Base-by-base conservation (phyloP, 352 stramenopile genomes). In the Blastocystis hominis region DNA sequence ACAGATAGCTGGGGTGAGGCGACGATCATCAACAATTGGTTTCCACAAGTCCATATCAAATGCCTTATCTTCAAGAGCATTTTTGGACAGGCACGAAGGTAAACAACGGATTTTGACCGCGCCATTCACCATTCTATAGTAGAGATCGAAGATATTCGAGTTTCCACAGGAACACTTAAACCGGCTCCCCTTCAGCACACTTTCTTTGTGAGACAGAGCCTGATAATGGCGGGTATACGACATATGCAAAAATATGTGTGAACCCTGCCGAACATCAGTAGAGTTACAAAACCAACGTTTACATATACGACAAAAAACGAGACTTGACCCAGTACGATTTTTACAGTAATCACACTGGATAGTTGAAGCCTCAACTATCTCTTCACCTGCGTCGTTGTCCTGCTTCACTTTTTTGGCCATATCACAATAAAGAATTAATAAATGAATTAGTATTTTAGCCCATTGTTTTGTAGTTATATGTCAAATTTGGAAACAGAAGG, bases 1-100 rank as follows among this genome's bases (percentile, higher is more conserved):
- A 20, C 50, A 59, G 1, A 59, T 13, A 93, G 79, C 95, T 90
- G 75, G 97, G 93, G 0, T 91, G 93, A 99, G 81, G 75, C 94
- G 94, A 2, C 95, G 91, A 91, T 99, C 96, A 59, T 98, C 94
- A 80, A 99, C 97, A 44, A 99, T 91, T 0, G 96, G 95, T 89
- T 98, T 91, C 97, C 97, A 99, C 88, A 98, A 93, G 7, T 93
- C 93, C 89, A 98, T 93, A 89, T 98, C 96, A 96, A 96, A 99
- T 89, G 95, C 97, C 95, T 98, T 98, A 90, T 98, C 95, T 90
- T 98, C 98, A 68, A 98, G 91, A 17, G 94, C 94, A 76, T 95
- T 96, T 75, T 96, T 97, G 90, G 98, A 94, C 10, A 98, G 91
- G 91, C 96, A 98, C 66, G 97, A 95, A 55, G 53, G 54, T 3